These are phyloP conservation scores for Austroboletus novae-zelandiae DNA, from an alignment of 1,284 basidiomycete genomes.

Conservation along the genomic window DNA sequence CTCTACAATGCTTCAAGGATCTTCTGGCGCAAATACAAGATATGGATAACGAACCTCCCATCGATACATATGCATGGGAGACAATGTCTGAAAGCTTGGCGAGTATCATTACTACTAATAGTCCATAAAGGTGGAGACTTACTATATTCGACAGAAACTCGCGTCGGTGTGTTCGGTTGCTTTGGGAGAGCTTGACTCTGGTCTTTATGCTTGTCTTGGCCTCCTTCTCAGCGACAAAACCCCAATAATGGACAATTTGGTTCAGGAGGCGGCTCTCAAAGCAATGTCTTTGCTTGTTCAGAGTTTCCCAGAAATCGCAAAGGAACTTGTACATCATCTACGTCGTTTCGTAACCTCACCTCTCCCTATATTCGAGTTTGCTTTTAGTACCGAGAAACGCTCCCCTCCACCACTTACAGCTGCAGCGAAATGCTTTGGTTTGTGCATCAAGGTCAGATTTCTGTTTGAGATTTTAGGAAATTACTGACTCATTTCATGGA, in stretches of 20 bases:
- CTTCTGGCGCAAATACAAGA: constrained; percentile 73
- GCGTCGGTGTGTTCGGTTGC: constrained; percentile 83
- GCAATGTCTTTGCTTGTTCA: constrained; percentile 78
- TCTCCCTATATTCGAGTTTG: constrained; percentile 83
- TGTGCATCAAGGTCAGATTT: constrained; percentile 76
- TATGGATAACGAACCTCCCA: constrained; percentile 71
- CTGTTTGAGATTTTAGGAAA: background rate
- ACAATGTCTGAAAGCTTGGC: constrained; percentile 84
- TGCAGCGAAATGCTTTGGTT: constrained; percentile 85
- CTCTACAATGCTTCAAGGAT: constrained; percentile 73
- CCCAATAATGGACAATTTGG: constrained; percentile 74
- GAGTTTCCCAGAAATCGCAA: constrained; percentile 81
- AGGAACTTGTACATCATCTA: constrained; percentile 76
- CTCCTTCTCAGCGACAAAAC: constrained; percentile 80
- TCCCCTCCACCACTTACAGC: constrained; percentile 77
- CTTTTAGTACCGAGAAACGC: constrained; percentile 71
- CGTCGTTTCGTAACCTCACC: constrained; percentile 89
- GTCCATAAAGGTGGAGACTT: background rate
- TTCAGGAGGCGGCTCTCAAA: constrained; percentile 86
- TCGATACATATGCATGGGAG: constrained; percentile 85
- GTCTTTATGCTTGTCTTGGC: constrained; percentile 70
- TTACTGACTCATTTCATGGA: constrained; percentile 5
- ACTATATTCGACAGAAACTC: constrained; percentile 65
- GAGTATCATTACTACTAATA: constrained; percentile 6
- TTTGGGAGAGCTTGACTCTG: constrained; percentile 64